Conservation (phyloP, 2,329 filamentous ascomycete species). For the Fusarium multiceps region DNA sequence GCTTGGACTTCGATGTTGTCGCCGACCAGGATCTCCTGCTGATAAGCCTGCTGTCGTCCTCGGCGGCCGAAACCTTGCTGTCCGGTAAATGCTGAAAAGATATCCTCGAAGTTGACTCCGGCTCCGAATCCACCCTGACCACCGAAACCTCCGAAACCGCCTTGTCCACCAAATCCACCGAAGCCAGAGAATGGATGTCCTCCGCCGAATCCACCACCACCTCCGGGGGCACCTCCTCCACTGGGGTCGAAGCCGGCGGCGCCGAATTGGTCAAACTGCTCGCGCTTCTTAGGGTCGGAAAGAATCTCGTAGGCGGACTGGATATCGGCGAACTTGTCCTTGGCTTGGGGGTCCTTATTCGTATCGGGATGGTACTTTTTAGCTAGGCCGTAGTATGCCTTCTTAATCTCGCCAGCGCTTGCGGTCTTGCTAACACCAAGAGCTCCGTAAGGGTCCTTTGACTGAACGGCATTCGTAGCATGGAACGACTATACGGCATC, state of each 20-base stretch:
- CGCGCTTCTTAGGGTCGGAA: constrained; percentile 91
- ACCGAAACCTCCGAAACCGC: constrained; percentile 35
- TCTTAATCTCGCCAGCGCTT: constrained; percentile 91
- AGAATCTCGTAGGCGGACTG: constrained; percentile 95
- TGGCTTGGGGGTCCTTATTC: constrained; percentile 93
- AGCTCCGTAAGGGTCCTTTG: constrained; percentile 85
- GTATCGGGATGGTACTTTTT: constrained; percentile 99
- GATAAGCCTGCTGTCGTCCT: constrained; percentile 70
- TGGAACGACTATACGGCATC: constrained; percentile 64
- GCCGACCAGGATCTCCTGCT: constrained; percentile 84
- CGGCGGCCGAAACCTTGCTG: constrained; percentile 64
- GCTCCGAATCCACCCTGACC: constrained; percentile 76
- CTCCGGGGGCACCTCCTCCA: constrained; percentile 67
- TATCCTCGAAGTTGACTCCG: constrained; percentile 95
- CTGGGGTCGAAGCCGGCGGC: constrained; percentile 87
- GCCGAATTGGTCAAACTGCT: constrained; percentile 92
- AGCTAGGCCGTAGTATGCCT: constrained; percentile 95
- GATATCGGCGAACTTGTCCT: constrained; percentile 93
- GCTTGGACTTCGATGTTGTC: constrained; percentile 96
- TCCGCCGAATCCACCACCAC: constrained; percentile 70
- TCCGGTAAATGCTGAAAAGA: constrained; percentile 87
- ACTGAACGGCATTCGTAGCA: constrained; percentile 64
- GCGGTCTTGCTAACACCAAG: constrained; percentile 87
- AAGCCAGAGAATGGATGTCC: constrained; percentile 73
- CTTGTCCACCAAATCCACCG: constrained; percentile 40